Conservation (phyloP, 1,139 yeast genomes). For the Sugiyamaella novakii region DNA sequence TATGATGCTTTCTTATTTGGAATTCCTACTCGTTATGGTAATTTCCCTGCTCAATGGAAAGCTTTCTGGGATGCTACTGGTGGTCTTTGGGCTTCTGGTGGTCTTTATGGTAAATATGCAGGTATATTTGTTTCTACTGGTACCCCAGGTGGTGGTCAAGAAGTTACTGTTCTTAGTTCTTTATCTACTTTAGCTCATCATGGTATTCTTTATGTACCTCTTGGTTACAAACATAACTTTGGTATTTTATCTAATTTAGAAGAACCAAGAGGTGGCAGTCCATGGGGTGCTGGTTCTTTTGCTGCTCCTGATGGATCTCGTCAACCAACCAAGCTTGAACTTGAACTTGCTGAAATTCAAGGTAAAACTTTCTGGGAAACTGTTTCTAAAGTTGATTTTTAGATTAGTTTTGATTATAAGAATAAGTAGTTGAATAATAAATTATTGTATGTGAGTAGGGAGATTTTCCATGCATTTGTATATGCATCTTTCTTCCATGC, state of each 20-base stretch:
- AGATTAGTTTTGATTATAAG: too few species aligned
- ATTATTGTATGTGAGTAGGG: too few species aligned
- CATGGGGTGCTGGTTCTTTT: conserved; percentile 88
- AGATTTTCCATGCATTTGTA: too few species aligned
- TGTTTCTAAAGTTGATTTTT: conserved; percentile 29
- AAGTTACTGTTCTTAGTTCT: conserved; percentile 64
- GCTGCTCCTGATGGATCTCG: conserved; percentile 83
- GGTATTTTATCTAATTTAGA: conserved; percentile 59
- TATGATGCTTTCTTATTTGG: conserved; percentile 82
- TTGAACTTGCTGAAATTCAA: conserved; percentile 62
- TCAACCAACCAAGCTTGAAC: conserved; percentile 66
- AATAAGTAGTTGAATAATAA: too few species aligned
- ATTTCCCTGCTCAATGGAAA: conserved; percentile 78
- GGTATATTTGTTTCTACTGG: conserved; percentile 80
- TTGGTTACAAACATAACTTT: conserved; percentile 71
- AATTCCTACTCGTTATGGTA: conserved; percentile 82
- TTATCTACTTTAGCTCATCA: conserved; percentile 74
- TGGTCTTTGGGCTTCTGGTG: conserved; percentile 79
- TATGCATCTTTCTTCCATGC: too few species aligned
- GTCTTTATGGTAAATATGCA: conserved; percentile 71
- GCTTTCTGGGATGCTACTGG: conserved; percentile 84
- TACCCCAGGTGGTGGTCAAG: conserved; percentile 85
- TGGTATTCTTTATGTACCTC: conserved; percentile 77
- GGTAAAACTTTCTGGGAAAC: conserved; percentile 64
- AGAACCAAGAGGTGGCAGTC: conserved; percentile 79